Conservation (phyloP, 352 stramenopile species). For the Globisporangium camurandrum region DNA sequence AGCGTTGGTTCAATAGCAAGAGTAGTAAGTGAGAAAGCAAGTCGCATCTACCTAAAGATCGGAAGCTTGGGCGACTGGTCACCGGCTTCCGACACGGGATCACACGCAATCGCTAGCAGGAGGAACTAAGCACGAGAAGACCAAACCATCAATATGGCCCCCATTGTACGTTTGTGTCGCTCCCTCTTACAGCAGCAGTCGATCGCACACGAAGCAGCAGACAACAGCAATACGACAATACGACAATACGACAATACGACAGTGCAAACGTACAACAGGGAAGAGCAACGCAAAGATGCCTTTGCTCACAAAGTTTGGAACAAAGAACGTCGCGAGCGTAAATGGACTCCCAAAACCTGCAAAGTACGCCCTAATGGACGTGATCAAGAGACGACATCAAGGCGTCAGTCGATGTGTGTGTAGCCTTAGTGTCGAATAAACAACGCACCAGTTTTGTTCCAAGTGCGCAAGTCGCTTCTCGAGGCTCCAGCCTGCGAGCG, state of each 20-base stretch:
- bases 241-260: background rate
- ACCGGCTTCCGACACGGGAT: constrained; percentile 49
- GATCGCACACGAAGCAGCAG: background rate
- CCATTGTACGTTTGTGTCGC: too few species aligned
- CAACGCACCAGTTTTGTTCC: constrained; percentile 77
- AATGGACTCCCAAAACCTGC: constrained; percentile 82
- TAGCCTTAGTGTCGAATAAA: too few species aligned
- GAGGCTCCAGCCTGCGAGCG: constrained; percentile 77
- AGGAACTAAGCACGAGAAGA: constrained; percentile 63
- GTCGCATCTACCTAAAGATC: constrained; percentile 67
- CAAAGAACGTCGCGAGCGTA: constrained; percentile 84
- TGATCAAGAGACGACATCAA: too few species aligned
- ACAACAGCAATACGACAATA: background rate
- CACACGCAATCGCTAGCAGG: constrained; percentile 72
- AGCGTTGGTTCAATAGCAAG: too few species aligned
- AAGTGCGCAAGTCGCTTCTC: constrained; percentile 69
- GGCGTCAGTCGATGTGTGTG: background rate
- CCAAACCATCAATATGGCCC: background rate
- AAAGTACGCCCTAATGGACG: constrained; percentile 60
- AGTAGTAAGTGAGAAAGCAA: too few species aligned
- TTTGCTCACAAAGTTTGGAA: constrained; percentile 88
- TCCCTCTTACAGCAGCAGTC: too few species aligned
- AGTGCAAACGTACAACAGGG: constrained; percentile 42
- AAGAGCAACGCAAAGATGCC: constrained; percentile 86
- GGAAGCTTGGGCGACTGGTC: constrained; percentile 46